These are phyloP conservation scores for Neurospora sublineolata DNA, from an alignment of 495 filamentous ascomycete genomes.

Conservation along the genomic window DNA sequence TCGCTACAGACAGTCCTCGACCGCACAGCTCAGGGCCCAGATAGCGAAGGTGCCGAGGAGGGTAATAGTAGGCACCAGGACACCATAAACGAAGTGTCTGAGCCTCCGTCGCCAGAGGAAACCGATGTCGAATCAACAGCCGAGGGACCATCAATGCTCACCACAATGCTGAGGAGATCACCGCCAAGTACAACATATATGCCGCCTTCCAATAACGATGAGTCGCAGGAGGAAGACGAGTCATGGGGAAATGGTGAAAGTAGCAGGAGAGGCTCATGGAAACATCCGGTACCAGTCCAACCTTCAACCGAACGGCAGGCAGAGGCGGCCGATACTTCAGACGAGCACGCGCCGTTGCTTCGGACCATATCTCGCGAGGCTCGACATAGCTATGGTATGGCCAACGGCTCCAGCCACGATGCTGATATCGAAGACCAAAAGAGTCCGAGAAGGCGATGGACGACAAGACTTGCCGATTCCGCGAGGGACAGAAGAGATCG, in stretches of 20 bases:
- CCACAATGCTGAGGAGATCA: conserved; percentile 51
- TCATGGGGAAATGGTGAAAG: neutral
- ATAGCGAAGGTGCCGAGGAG: conserved; percentile 3
- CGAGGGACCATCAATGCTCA: conserved; percentile 46
- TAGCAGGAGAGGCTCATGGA: conserved; percentile 1
- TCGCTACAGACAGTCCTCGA: conserved; percentile 9
- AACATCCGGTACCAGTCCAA: neutral
- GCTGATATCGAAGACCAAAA: conserved; percentile 32
- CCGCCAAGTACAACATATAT: conserved; percentile 22
- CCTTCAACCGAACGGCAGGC: neutral
- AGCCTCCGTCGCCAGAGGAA: conserved; percentile 42
- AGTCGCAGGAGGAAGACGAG: conserved; percentile 11
- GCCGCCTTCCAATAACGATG: conserved; percentile 2
- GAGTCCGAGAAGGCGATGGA: conserved; percentile 8
- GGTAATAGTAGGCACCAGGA: conserved; percentile 15
- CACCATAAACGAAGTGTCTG: conserved; percentile 50
- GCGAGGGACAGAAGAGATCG: conserved; percentile 1
- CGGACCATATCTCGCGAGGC: conserved; percentile 15
- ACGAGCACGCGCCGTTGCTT: conserved; percentile 29
- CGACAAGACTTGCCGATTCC: conserved; percentile 1
- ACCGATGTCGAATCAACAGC: conserved; percentile 17
- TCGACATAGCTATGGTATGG: conserved; percentile 12
- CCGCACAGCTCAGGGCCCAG: conserved; percentile 11
- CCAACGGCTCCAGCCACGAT: conserved; percentile 8
- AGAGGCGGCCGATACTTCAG: conserved; percentile 13